Evolutionary conservation across 805 yeast genomes (phyloP), one percentile per base, ranked within the genome.

Genomic region (Diddensiella transvaalensis): DNA sequence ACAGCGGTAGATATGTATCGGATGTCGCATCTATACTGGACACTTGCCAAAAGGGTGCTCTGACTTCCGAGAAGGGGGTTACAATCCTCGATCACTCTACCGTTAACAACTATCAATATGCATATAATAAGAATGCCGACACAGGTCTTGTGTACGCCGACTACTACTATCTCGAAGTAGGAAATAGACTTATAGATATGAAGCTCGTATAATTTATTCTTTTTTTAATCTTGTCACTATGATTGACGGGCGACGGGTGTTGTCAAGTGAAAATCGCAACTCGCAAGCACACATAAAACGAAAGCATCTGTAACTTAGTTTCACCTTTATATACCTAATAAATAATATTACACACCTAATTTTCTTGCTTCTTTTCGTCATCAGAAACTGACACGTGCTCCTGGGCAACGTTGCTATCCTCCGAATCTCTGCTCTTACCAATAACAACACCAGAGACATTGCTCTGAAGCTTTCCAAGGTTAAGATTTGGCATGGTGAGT

Each of bases 61-160:
- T 60, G n/a, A 56, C 57, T 11, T 44, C 58, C 3, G 56, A 11
- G 6, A 19, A 50, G 19, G 44, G 46, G 10, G 65, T 58, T 29
- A 56, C 64, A 4, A 59, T 62, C 24, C 54, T 65, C n/a, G 52
- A 45, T 21, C 44, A 58, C 40, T 46, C 65, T 15, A 63, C 68
- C 5, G 56, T 52, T 22, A 62, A 58, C 48, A 58, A 62, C 46
- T 61, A 64, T 45, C 55, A 56, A 4, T 55, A 60, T 41, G 54
- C 64, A 5, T 17, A 40, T 24, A 43, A 40, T 17, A 40, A 46
- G 26, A 45, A 47, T 8, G 48, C 47, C 2, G 62, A 58, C 30
- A 62, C 60, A 42, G 69, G 68, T 3, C 53, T 62, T 17, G 66
- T 62, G 13, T 65, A 65, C 45, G 68, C 61, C 1, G 69, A 65